These are phyloP conservation scores for Backusella liffmaniae DNA, from an alignment of 192 early-diverging fungal species.

Conservation along the genomic window DNA sequence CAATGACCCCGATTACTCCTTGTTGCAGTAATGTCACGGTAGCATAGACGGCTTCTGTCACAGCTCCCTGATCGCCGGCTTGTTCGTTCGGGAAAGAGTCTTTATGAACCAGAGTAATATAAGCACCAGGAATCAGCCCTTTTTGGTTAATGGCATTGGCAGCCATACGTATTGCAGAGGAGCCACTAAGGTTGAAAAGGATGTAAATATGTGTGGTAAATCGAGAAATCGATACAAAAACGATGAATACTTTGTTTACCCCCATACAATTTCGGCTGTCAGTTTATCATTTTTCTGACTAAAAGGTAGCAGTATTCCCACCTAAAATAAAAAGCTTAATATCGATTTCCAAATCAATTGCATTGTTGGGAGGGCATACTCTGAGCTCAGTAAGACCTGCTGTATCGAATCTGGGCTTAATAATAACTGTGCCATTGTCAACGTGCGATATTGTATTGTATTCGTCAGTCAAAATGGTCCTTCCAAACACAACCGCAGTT, in stretches of 20 bases:
- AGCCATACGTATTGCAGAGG: conserved; percentile 46
- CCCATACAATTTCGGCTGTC: conserved; percentile 29
- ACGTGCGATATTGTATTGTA: conserved; percentile 7
- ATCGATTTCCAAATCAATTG: background rate
- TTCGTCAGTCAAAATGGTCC: background rate
- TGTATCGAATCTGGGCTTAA: background rate
- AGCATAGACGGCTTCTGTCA: conserved; percentile 44
- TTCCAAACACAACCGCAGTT: conserved; percentile 2
- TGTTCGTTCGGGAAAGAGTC: conserved; percentile 42
- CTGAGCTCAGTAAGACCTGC: conserved; percentile 12
- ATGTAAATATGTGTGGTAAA: background rate
- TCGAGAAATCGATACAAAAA: background rate
- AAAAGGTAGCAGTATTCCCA: conserved; percentile 32
- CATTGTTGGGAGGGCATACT: background rate
- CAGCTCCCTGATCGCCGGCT: conserved; percentile 34
- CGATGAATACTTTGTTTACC: conserved; percentile 16
- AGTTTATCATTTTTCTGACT: conserved; percentile 20
- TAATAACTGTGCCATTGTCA: conserved; percentile 12
- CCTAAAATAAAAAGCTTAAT: background rate
- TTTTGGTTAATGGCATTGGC: conserved; percentile 40
- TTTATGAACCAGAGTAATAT: conserved; percentile 42
- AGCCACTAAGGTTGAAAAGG: conserved; percentile 27
- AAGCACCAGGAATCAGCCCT: conserved; percentile 40
- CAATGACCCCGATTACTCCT: conserved; percentile 47
- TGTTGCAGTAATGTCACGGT: conserved; percentile 41